A percentile compares a stretch with the other conserved stretches of the same genome.
These are phyloP conservation scores for Bisporella sp. DNA, from an alignment of 2,329 filamentous ascomycete species.

Conservation along the genomic window DNA sequence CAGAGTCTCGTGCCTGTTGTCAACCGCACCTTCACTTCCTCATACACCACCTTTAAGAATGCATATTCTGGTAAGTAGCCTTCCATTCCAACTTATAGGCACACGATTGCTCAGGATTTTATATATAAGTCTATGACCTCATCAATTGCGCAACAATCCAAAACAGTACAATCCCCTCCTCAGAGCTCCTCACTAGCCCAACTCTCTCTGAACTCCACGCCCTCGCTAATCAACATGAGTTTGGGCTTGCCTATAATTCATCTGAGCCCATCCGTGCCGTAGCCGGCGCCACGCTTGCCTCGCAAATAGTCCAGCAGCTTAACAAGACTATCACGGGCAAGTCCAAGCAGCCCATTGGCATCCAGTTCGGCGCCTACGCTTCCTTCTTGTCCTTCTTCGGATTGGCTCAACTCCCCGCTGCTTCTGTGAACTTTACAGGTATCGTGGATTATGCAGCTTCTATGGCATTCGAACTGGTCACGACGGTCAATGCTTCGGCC, in stretches of 20 bases:
- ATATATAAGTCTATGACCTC: constrained; percentile 46
- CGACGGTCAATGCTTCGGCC: constrained; percentile 39
- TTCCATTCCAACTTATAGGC: background rate
- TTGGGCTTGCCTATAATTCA: constrained; percentile 72
- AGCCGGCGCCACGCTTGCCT: constrained; percentile 49
- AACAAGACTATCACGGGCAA: constrained; percentile 41
- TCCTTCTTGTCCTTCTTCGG: constrained; percentile 59
- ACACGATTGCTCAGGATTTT: background rate
- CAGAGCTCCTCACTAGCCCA: constrained; percentile 50
- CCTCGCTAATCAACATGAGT: constrained; percentile 78
- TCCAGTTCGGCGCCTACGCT: constrained; percentile 56
- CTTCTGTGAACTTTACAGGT: constrained; percentile 59
- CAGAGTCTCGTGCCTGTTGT: constrained; percentile 45
- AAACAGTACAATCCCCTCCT: constrained; percentile 51
- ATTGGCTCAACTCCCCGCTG: constrained; percentile 43
- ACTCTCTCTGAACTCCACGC: constrained; percentile 57
- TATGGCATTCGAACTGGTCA: constrained; percentile 71
- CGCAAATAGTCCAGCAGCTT: constrained; percentile 45
- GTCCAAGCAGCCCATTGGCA: constrained; percentile 38
- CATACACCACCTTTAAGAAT: constrained; percentile 47
- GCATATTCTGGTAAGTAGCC: constrained; percentile 49
- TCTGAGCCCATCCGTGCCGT: constrained; percentile 59
- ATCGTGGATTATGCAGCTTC: constrained; percentile 78
- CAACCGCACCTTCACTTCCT: constrained; percentile 41
- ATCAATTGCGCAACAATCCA: constrained; percentile 54